phyloP scores from a whole-genome alignment of 306 rosid genomes.

The Spatholobus suberectus region DNA sequence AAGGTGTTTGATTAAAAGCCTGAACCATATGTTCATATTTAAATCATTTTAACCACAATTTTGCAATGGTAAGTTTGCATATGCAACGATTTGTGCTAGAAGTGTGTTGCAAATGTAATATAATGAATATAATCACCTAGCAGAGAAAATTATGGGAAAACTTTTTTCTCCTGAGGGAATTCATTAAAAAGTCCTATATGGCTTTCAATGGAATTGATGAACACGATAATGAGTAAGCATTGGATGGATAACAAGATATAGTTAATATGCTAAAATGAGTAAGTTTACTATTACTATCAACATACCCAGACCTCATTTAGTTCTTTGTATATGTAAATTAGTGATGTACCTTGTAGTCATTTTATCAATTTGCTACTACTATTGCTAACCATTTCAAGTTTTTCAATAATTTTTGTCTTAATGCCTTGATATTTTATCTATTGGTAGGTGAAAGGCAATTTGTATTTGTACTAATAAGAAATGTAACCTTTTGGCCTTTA shows the following conservation, averaged over 20 bases:
- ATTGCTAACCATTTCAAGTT: neutral
- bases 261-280: slow-evolving; percentile 91
- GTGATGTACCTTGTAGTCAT: neutral
- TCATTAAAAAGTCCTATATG: neutral
- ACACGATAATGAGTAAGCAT: slow-evolving; percentile 82
- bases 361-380: slow-evolving; percentile 7
- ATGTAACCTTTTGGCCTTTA: slow-evolving; percentile 4
- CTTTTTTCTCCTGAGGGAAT: neutral
- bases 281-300: slow-evolving; percentile 40
- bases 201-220: slow-evolving; percentile 79
- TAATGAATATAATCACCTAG: neutral
- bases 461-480: neutral
- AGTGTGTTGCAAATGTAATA: neutral
- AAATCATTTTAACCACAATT: no score
- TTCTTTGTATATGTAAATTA: neutral
- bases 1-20: no score
- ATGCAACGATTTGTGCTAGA: slow-evolving; percentile 7
- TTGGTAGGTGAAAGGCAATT: neutral
- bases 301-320: neutral
- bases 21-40: no score
- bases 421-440: neutral
- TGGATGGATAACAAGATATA: slow-evolving; percentile 92
- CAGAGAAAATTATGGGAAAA: neutral
- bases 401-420: neutral
- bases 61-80: no score